These are phyloP conservation scores for Micromonas pusilla DNA, from an alignment of 139 green algal genomes.

Conservation along the genomic window DNA sequence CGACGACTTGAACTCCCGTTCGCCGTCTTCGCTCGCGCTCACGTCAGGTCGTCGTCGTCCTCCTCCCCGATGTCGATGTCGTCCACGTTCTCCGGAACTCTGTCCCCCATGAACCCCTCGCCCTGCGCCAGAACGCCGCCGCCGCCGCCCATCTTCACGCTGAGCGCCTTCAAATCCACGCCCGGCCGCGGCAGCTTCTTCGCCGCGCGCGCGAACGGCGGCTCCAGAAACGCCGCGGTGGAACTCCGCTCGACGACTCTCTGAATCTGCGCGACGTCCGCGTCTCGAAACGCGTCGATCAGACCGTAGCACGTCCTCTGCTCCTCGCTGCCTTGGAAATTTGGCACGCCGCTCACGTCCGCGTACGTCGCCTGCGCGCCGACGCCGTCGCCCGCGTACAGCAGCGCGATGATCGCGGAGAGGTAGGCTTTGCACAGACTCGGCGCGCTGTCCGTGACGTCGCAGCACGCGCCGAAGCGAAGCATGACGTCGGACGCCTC, in stretches of 20 bases:
- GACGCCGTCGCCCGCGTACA: slow-evolving; percentile 1
- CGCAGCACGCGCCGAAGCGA: slow-evolving; percentile 9
- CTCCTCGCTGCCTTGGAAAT: slow-evolving; percentile 8
- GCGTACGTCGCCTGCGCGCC: not conserved
- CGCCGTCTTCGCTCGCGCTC: not conserved
- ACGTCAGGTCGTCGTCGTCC: slow-evolving; percentile 15
- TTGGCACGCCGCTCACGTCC: not conserved
- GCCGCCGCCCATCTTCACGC: not conserved
- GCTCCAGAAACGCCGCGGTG: not conserved
- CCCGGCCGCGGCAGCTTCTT: not conserved
- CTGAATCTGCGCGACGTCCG: not conserved
- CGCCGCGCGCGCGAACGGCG: not conserved
- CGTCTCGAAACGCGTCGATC: not conserved
- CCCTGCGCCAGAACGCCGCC: not conserved
- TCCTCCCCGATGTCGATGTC: not conserved
- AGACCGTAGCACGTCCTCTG: not conserved
- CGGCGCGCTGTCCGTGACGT: no score
- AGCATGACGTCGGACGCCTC: not conserved
- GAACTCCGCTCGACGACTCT: not conserved
- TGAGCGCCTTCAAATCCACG: not conserved
- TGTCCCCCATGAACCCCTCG: not conserved
- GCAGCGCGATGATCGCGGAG: slow-evolving; percentile 3
- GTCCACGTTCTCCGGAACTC: not conserved
- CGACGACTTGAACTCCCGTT: not conserved
- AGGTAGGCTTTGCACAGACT: slow-evolving; percentile 1